A percentile compares a stretch with the other conserved stretches of the same genome.
These are phyloP conservation scores for Powellomyces hirtus DNA, from an alignment of 192 early-diverging fungal species.

Conservation along the genomic window DNA sequence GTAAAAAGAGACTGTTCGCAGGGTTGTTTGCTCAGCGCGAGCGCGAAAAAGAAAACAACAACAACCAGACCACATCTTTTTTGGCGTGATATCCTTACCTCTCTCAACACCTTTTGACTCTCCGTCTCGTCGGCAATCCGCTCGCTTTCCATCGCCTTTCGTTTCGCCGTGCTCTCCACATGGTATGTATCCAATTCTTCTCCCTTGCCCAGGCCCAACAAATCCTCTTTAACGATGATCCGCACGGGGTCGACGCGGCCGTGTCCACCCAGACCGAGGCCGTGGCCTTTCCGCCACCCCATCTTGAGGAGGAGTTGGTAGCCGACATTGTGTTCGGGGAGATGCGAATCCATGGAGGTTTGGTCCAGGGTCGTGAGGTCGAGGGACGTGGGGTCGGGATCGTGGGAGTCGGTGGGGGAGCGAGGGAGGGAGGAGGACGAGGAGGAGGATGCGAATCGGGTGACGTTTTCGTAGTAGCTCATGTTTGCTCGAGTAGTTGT, in stretches of 20 bases:
- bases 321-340: constrained; percentile 61
- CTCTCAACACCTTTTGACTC: constrained; percentile 48
- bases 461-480: not conserved
- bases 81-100: constrained; percentile 35
- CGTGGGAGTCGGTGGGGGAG: not conserved
- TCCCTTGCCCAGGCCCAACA: constrained; percentile 64
- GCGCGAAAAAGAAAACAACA: not conserved
- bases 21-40: not conserved
- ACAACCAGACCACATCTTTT: not conserved
- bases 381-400: too few species aligned
- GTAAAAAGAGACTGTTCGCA: constrained; percentile 1
- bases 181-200: constrained; percentile 51
- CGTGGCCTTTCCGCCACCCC: constrained; percentile 67
- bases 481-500: too few species aligned
- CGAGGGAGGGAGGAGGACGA: not conserved
- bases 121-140: constrained; percentile 64
- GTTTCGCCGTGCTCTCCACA: constrained; percentile 53
- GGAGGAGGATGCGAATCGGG: not conserved
- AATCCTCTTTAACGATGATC: constrained; percentile 64
- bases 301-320: constrained; percentile 67
- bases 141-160: constrained; percentile 66
- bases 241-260: constrained; percentile 70
- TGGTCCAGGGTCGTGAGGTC: not conserved
- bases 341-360: constrained; percentile 57
- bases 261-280: constrained; percentile 54